These are phyloP conservation scores for Calcarisporium arbuscula DNA, from an alignment of 2,329 filamentous ascomycete species.

Conservation along the genomic window DNA sequence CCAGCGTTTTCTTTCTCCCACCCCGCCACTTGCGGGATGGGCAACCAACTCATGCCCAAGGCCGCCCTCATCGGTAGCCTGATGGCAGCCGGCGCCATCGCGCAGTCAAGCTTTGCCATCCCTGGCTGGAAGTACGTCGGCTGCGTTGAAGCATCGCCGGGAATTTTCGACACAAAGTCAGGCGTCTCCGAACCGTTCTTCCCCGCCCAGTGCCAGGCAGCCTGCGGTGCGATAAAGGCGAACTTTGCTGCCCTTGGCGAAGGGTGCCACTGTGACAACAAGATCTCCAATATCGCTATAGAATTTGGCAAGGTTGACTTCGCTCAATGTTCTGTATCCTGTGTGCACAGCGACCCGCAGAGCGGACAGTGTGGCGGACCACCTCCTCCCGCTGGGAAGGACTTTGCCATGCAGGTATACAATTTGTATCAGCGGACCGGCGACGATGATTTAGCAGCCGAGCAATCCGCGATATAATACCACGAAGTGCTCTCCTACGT, in stretches of 20 bases:
- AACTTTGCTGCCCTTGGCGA: constrained; percentile 17
- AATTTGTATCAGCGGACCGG: constrained; percentile 12
- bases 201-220: constrained; percentile 13
- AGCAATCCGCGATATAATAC: too few relatives aligned
- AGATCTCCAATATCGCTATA: not conserved
- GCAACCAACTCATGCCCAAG: too few relatives aligned
- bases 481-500: too few relatives aligned
- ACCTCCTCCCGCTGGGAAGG: not conserved
- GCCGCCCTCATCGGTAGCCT: constrained; percentile 14
- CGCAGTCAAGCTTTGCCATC: constrained; percentile 12
- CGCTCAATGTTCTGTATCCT: constrained; percentile 13
- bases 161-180: too few relatives aligned
- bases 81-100: constrained; percentile 16
- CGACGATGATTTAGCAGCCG: too few relatives aligned
- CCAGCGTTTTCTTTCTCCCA: too few relatives aligned
- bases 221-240: constrained; percentile 12
- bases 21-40: too few relatives aligned
- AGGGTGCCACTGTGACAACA: constrained; percentile 17
- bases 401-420: constrained; percentile 11
- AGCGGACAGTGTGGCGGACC: constrained; percentile 20
- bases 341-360: constrained; percentile 11
- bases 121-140: constrained; percentile 19
- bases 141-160: constrained; percentile 17
- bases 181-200: constrained; percentile 9
- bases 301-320: constrained; percentile 14